Base-by-base conservation (phyloP, 176 grass and related monocot species). In the Melocanna baccifera region DNA sequence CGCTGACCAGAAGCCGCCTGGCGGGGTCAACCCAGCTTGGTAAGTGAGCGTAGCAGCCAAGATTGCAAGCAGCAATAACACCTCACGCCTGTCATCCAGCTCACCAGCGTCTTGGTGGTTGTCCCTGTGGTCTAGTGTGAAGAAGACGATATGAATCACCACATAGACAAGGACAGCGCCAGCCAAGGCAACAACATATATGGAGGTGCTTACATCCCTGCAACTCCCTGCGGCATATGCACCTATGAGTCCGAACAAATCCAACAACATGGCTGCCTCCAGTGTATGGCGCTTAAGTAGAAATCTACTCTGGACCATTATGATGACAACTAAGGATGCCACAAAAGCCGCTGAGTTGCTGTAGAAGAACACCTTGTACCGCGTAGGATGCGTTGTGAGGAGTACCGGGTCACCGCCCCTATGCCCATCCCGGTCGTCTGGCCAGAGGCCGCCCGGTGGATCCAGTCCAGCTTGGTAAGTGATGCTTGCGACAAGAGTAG, bases 401-500 rank as follows among this genome's bases (percentile, higher is more conserved):
- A 92, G 87, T 9, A 92, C 67, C 1, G 91, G 48, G 47, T 87
- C 40, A 0, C 76, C 63, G 1, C 32, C 46, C 34, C n/a, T 30
- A 15, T 93, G 77, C 1, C 30, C 84, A 16, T 73, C 32, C 2
- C 20, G 9, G 1, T 85, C 50, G 7, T 57, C 32, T 26, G 64
- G 16, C 91, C 88, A 91, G 5, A 94, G 18, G 23, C 91, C 83
- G 3, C 91, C 91, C 1, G 92, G 92, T 10, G 88, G 89, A 37
- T 86, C 81, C 0, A 91, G 26, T 6, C 86, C 89, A 0, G 92
- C 88, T 67, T 64, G 46, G 74, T 91, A 94, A 0, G 92, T 91
- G 48, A 90, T 81, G 59, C 82, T 78, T 18, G 87, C 79, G 1
- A 73, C 85, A 16, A 94, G 82, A 64, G 87, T 88, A 4, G 92